Evolutionary conservation across 2,329 filamentous ascomycete genomes (phyloP).

Genomic region (Neurospora sp.): DNA sequence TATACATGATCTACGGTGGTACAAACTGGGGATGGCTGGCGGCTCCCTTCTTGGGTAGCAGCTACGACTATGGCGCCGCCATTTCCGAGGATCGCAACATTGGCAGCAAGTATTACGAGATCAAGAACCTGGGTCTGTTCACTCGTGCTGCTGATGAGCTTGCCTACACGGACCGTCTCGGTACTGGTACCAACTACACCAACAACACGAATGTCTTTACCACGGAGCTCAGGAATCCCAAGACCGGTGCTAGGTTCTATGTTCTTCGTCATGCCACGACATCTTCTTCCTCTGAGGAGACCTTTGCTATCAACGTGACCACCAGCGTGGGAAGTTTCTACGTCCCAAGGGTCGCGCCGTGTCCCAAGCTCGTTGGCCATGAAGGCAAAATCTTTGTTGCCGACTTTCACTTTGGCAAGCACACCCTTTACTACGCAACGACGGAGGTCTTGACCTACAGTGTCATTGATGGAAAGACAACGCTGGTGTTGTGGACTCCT

Average conservation of each 20-base stretch:
- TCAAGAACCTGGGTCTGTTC: constrained; percentile 44
- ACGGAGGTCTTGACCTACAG: constrained; percentile 39
- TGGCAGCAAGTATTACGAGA: constrained; percentile 41
- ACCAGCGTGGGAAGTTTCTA: constrained; percentile 34
- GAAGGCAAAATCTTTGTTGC: constrained; percentile 46
- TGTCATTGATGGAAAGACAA: constrained; percentile 29
- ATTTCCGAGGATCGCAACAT: constrained; percentile 44
- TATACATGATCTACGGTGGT: constrained; percentile 45
- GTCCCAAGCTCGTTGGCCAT: constrained; percentile 33
- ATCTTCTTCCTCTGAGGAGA: not conserved
- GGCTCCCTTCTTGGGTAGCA: constrained; percentile 38
- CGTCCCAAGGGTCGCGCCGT: constrained; percentile 29
- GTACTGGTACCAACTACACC: constrained; percentile 36
- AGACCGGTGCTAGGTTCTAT: constrained; percentile 39
- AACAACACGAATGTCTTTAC: constrained; percentile 32
- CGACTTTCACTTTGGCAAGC: constrained; percentile 37
- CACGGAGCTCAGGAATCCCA: constrained; percentile 42
- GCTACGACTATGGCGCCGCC: constrained; percentile 36
- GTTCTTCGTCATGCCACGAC: constrained; percentile 21
- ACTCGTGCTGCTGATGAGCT: constrained; percentile 40
- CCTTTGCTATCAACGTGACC: constrained; percentile 15
- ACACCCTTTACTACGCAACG: constrained; percentile 39
- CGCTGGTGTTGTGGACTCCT: not conserved
- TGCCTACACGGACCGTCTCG: constrained; percentile 41
- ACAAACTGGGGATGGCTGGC: constrained; percentile 45